Evolutionary conservation across 805 yeast genomes (phyloP).

Genomic region (Candida coquimbonensis): DNA sequence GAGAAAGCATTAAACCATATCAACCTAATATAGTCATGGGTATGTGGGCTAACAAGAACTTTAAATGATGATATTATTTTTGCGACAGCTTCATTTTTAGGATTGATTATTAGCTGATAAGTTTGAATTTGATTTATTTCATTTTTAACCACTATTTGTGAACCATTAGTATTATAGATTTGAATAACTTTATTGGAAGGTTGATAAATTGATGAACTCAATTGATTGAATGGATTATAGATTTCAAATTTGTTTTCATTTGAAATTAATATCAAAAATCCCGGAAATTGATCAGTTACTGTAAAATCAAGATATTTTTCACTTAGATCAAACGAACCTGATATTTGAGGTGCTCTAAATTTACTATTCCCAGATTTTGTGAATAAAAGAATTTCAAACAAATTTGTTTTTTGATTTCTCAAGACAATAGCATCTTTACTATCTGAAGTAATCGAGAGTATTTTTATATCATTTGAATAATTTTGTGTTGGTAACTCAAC

Average conservation of each 20-base stretch:
- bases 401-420: constrained; percentile 34
- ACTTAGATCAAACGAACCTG: constrained; percentile 25
- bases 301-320: constrained; percentile 33
- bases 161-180: constrained; percentile 9
- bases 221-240: constrained; percentile 51
- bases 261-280: constrained; percentile 38
- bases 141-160: constrained; percentile 13
- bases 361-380: constrained; percentile 25
- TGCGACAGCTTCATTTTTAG: constrained; percentile 36
- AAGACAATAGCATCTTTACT: constrained; percentile 59
- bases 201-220: constrained; percentile 31
- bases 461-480: constrained; percentile 26
- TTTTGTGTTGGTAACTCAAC: constrained; percentile 27
- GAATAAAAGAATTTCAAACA: constrained; percentile 46
- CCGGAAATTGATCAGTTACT: constrained; percentile 29
- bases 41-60: constrained; percentile 49
- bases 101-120: constrained; percentile 35
- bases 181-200: constrained; percentile 2
- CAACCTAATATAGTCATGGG: constrained; percentile 51
- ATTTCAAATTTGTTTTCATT: constrained; percentile 31
- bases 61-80: constrained; percentile 44
- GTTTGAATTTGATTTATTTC: constrained; percentile 12
- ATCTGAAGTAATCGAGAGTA: constrained; percentile 35
- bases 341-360: constrained; percentile 28
- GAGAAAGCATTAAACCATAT: constrained; percentile 54